Evolutionary conservation across 495 filamentous ascomycete species (phyloP), one percentile per base, ranked within the genome.

Genomic region (Aspergillus sclerotioniger): DNA sequence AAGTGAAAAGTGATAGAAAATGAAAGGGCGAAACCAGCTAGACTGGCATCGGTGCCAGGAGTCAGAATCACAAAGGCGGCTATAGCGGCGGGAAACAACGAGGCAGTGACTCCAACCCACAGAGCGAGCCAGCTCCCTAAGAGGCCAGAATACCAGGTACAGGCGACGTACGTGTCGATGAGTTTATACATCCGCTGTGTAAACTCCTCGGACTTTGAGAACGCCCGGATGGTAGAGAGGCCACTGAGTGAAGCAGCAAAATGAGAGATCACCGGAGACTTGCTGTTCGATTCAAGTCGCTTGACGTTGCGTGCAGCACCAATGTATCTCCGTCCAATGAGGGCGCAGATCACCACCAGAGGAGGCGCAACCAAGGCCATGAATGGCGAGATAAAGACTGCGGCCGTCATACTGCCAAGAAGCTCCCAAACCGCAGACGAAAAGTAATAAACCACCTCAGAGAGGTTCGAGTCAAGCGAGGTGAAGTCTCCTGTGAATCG

Each of bases 401-500:
- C 0, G 8, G 72, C 72, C 0, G 71, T 73, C 9, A 72, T 29
- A 47, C 76, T 59, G 3, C 75, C 71, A 0, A 64, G 63, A n/a
- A 70, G 48, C 8, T 77, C 56, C 6, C 71, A 54, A 1, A 75
- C 39, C 1, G 60, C 78, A 58, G 77, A 78, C 6, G 81, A 67
- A 2, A 84, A 70, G 55, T 83, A 85, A 0, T 75, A 76, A 31
- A 91, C 46, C 33, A 87, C 82, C 49, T 79, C 79, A 1, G 82
- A 80, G 13, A 92, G 69, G 17, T 80, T 78, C 1, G 82, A 84
- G 67, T 93, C 90, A 29, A 92, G 77, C 3, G 80, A 78, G 60
- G 83, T 79, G 64, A 94, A 92, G 62, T 94, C 90, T 6, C 87
- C 79, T 0, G 89, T 90, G 56, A 93, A 92, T 6, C 90, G 80